Percentiles rank a stretch among this genome's conserved stretches.
phyloP scores from a whole-genome alignment of 371 early-diverging fungal genomes.

The Haplosporangium sp. region DNA sequence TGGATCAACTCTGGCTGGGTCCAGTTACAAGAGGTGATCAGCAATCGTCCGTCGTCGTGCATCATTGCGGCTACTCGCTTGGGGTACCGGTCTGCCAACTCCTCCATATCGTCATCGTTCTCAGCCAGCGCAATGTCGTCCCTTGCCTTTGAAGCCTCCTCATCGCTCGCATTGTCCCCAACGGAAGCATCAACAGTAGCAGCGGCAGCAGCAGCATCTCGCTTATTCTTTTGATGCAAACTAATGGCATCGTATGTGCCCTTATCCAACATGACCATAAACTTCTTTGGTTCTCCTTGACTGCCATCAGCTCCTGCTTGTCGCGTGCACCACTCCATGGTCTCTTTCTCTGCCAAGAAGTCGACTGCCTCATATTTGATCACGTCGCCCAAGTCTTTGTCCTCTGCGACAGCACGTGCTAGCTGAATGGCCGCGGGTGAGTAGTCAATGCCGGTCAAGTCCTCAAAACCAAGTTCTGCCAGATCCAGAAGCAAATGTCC shows the following conservation, averaged over 20 bases:
- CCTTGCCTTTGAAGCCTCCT: conserved; percentile 1
- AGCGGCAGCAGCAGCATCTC: conserved; percentile 56
- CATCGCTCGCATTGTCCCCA: conserved; percentile 41
- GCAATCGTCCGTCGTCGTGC: conserved; percentile 68
- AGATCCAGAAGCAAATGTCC: conserved; percentile 88
- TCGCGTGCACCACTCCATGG: conserved; percentile 55
- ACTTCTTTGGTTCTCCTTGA: conserved; percentile 52
- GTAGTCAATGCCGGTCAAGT: conserved; percentile 88
- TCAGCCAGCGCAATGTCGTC: conserved; percentile 34
- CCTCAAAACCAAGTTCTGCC: conserved; percentile 72
- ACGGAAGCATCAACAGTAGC: conserved; percentile 53
- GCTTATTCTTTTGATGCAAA: conserved; percentile 65
- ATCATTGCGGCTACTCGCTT: conserved; percentile 53
- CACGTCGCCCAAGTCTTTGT: conserved; percentile 56
- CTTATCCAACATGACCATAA: conserved; percentile 85
- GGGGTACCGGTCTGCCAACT: conserved; percentile 51
- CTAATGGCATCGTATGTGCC: conserved; percentile 95
- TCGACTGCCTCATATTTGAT: conserved; percentile 72
- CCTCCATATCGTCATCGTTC: conserved; percentile 46
- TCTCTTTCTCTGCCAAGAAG: conserved; percentile 63
- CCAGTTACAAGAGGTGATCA: conserved; percentile 96
- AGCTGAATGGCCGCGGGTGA: conserved; percentile 80
- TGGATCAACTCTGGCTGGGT: conserved; percentile 84
- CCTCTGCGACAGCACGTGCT: conserved; percentile 66
- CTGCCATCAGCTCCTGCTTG: conserved; percentile 8